Conservation (phyloP, 2,329 filamentous ascomycete genomes). For the Canariomyces notabilis region DNA sequence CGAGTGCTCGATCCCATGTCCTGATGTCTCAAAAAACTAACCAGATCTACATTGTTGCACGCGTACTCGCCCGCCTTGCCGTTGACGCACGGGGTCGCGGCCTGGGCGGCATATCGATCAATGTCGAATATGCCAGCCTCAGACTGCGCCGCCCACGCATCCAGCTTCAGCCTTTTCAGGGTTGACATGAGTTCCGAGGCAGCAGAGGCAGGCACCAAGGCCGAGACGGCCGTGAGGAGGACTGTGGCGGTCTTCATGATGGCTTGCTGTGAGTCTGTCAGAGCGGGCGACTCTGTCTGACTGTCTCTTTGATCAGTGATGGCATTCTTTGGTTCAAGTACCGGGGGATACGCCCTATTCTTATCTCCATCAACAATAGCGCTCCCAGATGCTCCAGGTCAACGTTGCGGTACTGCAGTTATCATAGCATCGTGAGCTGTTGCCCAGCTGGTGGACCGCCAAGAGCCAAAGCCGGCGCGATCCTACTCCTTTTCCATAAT, state of each 20-base stretch:
- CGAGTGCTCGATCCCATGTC: conserved; percentile 13
- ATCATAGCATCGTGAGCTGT: too few relatives aligned
- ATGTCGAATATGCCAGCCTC: conserved; percentile 15
- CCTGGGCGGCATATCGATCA: conserved; percentile 10
- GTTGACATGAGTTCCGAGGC: conserved; percentile 12
- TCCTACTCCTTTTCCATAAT: too few relatives aligned
- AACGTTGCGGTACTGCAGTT: too few relatives aligned
- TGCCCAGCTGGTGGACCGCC: too few relatives aligned
- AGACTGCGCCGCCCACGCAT: conserved; percentile 10
- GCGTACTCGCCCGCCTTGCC: conserved; percentile 15
- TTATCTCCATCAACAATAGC: too few relatives aligned
- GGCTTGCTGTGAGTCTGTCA: neutral
- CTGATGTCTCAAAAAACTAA: conserved; percentile 14
- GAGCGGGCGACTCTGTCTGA: neutral
- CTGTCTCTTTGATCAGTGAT: neutral
- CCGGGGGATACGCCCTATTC: too few relatives aligned
- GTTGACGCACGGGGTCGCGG: conserved; percentile 8
- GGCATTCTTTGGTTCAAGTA: too few relatives aligned
- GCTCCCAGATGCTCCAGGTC: too few relatives aligned
- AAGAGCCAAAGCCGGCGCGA: too few relatives aligned
- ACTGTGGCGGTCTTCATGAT: conserved; percentile 9
- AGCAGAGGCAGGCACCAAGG: conserved; percentile 10
- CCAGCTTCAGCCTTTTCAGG: conserved; percentile 11
- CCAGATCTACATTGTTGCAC: conserved; percentile 15
- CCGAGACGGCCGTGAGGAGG: conserved; percentile 6